Base-by-base conservation (phyloP, 2,329 filamentous ascomycete genomes). In the Colletotrichum limetticola region DNA sequence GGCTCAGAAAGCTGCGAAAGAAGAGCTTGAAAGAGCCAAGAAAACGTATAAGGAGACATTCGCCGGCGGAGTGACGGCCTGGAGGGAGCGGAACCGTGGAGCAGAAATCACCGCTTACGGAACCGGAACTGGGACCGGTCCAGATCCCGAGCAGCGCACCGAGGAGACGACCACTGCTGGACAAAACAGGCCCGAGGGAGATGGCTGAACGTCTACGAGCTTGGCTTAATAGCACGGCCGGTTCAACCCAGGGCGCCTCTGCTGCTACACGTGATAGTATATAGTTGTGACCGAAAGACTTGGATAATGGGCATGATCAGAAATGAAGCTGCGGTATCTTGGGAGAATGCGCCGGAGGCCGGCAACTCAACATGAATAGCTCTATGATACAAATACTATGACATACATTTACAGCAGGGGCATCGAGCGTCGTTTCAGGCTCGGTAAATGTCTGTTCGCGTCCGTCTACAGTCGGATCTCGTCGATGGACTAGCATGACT, bases 311-410 rank as follows among this genome's bases (percentile, higher is more conserved):
- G 35, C 16, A 26, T 37, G 46, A 9, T 37, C 16, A 46, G 58
- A 53, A 56, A 9, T 46, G 35, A 22, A 61, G 59, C 46, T 30
- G 66, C 26, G 46, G 30, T 53, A 63, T 68, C 24, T 53, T 71
- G 49, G 49, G 57, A 46, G 49, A 49, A 55, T 22, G 52, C 14
- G 57, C 37, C 57, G 46, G 37, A 16, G 16, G 14, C 22, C 35
- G 12, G 37, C 37, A 71, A 49, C 35, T 35, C 49, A 57, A 30
- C 60, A 28, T 60, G n/a, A 22, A 70, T 9, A 32, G 46, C 55
- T 72, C 55, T 72, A 72, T 72, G 42, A 60, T 72, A 72, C 70
- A 72, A 64, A 66, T 70, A 70, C 53, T 65, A 70, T 72, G 55
- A 55, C 60, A 55, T 70, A 70, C 66, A 57, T 72, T 66, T 72